Base-by-base conservation (phyloP, 2,329 filamentous ascomycete genomes). In the Scleromitrula shiraiana region DNA sequence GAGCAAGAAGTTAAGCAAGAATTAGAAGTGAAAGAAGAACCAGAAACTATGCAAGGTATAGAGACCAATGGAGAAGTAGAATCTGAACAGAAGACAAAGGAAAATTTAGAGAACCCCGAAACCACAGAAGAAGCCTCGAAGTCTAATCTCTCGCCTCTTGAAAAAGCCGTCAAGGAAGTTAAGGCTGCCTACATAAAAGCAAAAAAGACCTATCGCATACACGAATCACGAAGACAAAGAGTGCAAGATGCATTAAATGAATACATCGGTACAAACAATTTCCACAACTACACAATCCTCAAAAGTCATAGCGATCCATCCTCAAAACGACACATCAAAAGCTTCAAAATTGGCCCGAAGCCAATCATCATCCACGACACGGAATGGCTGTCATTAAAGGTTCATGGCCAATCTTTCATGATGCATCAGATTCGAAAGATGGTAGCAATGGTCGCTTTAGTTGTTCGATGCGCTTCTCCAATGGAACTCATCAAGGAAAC, bases 371-470 rank as follows among this genome's bases (percentile, higher is more conserved):
- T 95, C 67, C 80, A 88, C 65, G 82, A 91, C 62, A 96, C 89
- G 2, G 86, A 98, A 71, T 98, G 93, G 93, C 74, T 98, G 4
- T 93, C 85, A 36, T 74, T 97, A 56, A 95, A 95, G 65, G 90
- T 98, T 20, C 93, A 98, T 67, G 93, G 93, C 0, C 93, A 98
- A 68, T 91, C 85, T 62, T 98, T 98, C 75, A 98, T 98, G 93
- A 98, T 98, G 93, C 93, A 98, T 68, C 93, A 98, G 70, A 98
- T 98, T 67, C 84, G 93, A 62, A 98, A 97, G 70, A 97, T 98
- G 93, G 88, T 98, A 14, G 88, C 87, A 49, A 89, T 98, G 84
- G 88, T 82, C 7, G 81, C 88, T 27, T 74, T 98, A 51, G 73
- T 91, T 5, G 84, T 94, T 6, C 83, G 93, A 30, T 94, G 86